Evolutionary conservation across 2,329 filamentous ascomycete species (phyloP), one percentile per base, ranked within the genome.

Genomic region (Helotiales sp.): DNA sequence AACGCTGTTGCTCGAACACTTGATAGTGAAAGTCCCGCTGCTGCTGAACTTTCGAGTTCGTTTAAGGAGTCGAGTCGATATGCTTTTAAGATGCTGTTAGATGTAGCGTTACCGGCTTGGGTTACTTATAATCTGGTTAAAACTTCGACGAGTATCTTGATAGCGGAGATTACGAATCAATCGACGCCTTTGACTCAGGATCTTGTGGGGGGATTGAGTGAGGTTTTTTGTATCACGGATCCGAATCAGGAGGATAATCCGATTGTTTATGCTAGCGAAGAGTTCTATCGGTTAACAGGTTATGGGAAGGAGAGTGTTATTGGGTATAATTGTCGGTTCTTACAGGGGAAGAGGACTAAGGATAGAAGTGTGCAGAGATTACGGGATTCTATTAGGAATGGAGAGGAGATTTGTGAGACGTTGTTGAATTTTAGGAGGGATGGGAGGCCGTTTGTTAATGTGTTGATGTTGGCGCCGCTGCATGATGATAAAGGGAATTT

Each of bases 211-310:
- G 59, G 59, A 1, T 29, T 61, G 15, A 61, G 59, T 38, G 59
- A 61, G 22, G 53, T 59, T 7, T 59, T 61, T 27, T 59, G 59
- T 25, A 25, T 61, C 9, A 57, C 50, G 12, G 59, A 61, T 40
- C 56, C 56, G 5, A 59, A 59, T 46, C 49, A 57, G 22, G 8
- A 24, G 4, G 59, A 61, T 49, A 61, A 55, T 33, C 93, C 92
- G 0, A 96, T 97, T 63, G 87, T 96, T 22, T 96, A 96, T 70
- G 92, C 92, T 59, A 96, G 91, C 1, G 91, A 96, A 64, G 93
- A 93, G 64, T 96, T 96, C 68, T 91, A 96, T 71, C 89, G 93
- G 36, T 78, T 97, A 57, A 96, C 92, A 0, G 92, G 92, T 22
- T 97, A 96, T 73, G 91, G 85, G 58, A 87, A 86, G 61, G 88